Evolutionary conservation across 2,329 filamentous ascomycete species (phyloP).

Genomic region (Trichoderma sp.): DNA sequence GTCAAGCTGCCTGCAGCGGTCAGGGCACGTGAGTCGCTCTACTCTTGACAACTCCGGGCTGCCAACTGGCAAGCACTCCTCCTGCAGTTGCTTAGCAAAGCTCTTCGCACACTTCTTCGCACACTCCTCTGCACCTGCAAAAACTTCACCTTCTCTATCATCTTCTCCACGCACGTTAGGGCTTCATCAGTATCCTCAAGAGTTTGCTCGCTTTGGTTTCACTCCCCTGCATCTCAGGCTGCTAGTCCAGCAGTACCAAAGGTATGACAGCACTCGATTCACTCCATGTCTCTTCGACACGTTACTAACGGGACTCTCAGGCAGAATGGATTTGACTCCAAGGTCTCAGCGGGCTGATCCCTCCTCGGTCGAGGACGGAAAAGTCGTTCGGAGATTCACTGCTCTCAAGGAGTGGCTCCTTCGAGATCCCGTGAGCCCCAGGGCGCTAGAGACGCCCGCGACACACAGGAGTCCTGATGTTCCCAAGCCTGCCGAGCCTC

Average conservation of each 20-base stretch:
- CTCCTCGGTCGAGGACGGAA: not conserved
- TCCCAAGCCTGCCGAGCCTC: not conserved
- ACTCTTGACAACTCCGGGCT: not conserved
- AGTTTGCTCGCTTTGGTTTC: not conserved
- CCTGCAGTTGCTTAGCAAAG: not conserved
- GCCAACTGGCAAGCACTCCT: slow-evolving; percentile 19
- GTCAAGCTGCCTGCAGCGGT: not conserved
- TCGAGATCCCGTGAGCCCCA: not conserved
- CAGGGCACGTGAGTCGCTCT: slow-evolving; percentile 18
- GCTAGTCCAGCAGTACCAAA: not conserved
- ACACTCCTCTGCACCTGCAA: not conserved
- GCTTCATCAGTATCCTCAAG: not conserved
- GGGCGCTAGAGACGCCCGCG: too few relatives aligned
- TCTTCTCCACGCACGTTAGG: not conserved
- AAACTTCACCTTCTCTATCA: not conserved
- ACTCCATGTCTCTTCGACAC: not conserved
- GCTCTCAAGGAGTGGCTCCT: slow-evolving; percentile 11
- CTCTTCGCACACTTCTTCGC: slow-evolving; percentile 1
- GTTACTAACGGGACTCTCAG: not conserved
- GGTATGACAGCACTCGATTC: not conserved
- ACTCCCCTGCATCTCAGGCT: not conserved
- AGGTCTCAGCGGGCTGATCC: not conserved
- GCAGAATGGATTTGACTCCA: slow-evolving; percentile 10
- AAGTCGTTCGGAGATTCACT: not conserved
- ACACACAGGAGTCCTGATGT: too few relatives aligned